Conservation (phyloP, 176 grass and related monocot genomes). For the Bonia amplexicaulis region DNA sequence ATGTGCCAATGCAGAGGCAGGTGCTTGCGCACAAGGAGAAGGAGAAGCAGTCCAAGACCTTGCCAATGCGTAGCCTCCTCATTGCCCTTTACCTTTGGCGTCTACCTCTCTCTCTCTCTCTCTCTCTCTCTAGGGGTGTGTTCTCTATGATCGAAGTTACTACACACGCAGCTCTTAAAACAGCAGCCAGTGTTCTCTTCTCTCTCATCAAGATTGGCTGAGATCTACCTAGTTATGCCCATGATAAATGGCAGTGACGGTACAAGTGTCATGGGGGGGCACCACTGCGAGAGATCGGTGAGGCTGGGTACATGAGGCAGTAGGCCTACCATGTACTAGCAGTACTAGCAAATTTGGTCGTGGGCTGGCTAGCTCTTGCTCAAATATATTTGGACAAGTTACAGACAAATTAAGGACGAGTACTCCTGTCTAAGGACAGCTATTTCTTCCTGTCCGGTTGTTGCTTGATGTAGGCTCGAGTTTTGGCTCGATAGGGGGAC, state of each 20-base stretch:
- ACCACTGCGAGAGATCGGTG: neutral
- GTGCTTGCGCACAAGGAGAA: constrained; percentile 6
- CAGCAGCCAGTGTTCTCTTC: neutral
- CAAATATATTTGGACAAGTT: neutral
- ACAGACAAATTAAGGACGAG: neutral
- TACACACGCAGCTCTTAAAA: neutral
- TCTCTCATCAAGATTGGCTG: neutral
- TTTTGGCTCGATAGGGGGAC: constrained; percentile 16
- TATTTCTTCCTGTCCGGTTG: neutral
- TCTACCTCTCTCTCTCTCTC: neutral
- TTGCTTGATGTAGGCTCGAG: neutral
- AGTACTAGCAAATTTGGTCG: neutral
- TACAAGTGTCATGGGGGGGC: neutral
- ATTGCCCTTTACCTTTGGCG: neutral
- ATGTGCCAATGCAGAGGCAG: constrained; percentile 11
- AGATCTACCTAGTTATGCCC: constrained; percentile 31
- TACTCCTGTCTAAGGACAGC: neutral
- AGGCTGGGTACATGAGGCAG: neutral
- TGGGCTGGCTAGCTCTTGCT: neutral
- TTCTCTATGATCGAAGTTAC: neutral
- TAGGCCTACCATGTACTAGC: constrained; percentile 3
- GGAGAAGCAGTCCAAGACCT: constrained; percentile 37
- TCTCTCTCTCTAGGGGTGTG: neutral
- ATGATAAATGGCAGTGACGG: constrained; percentile 25
- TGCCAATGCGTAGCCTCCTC: constrained; percentile 40